These are phyloP conservation scores for Scedosporium apiospermum DNA, from an alignment of 2,329 filamentous ascomycete species.

Conservation along the genomic window DNA sequence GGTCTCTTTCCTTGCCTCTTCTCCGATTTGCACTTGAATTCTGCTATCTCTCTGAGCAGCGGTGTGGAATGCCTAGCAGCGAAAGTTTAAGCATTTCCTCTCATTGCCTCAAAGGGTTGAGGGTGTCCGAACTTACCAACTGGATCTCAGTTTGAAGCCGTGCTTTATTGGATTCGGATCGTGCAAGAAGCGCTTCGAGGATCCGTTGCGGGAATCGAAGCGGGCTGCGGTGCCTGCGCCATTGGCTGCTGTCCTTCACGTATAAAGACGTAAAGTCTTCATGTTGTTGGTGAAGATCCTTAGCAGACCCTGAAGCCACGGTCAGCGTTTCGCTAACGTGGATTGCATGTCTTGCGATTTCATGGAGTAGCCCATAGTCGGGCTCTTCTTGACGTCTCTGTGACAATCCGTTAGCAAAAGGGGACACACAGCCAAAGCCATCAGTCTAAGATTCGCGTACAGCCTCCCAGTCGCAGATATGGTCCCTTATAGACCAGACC, in stretches of 20 bases:
- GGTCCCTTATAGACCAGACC: slow-evolving; percentile 7
- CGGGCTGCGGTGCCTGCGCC: neutral
- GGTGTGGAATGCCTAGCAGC: slow-evolving; percentile 5
- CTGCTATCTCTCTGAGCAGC: slow-evolving; percentile 8
- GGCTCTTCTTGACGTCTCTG: slow-evolving; percentile 1
- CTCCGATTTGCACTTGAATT: slow-evolving; percentile 6
- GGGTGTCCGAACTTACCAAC: slow-evolving; percentile 1
- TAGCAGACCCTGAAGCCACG: slow-evolving; percentile 4
- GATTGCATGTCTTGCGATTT: slow-evolving; percentile 7
- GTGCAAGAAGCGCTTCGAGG: neutral
- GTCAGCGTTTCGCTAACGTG: slow-evolving; percentile 6
- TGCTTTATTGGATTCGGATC: slow-evolving; percentile 6
- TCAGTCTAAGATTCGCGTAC: neutral
- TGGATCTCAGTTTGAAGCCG: slow-evolving; percentile 7
- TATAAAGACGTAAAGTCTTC: neutral
- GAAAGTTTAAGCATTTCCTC: neutral
- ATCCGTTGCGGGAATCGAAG: neutral
- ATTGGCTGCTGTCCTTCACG: neutral
- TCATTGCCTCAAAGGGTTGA: neutral
- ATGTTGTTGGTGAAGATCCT: slow-evolving; percentile 3
- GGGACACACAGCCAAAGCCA: neutral
- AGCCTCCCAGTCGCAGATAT: slow-evolving; percentile 6
- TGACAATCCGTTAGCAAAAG: neutral
- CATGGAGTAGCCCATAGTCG: slow-evolving; percentile 7
- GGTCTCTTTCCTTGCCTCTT: slow-evolving; percentile 5